Base-by-base conservation (phyloP, 139 green algal species). In the Spirogloea muscicola region DNA sequence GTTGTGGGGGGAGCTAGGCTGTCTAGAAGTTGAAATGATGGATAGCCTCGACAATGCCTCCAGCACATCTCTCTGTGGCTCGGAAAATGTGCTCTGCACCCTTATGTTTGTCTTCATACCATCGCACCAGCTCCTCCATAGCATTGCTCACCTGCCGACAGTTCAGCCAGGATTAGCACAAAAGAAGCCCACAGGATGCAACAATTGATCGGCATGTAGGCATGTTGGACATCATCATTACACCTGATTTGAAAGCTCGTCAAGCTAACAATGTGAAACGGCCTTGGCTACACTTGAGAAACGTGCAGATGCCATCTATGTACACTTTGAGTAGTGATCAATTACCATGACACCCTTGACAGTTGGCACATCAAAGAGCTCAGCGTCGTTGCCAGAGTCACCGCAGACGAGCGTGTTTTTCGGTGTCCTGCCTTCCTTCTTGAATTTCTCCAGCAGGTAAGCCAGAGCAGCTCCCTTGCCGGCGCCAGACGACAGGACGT, bases 301-400 rank as follows among this genome's bases (percentile, higher is more conserved):
- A n/a, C n/a, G n/a, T n/a, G n/a, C n/a, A n/a, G n/a, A n/a, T n/a
- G n/a, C n/a, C n/a, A n/a, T n/a, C n/a, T n/a, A n/a, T n/a, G n/a
- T n/a, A n/a, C n/a, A n/a, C n/a, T n/a, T n/a, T n/a, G n/a, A n/a
- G n/a, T n/a, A n/a, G n/a, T n/a, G n/a, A n/a, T n/a, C n/a, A 49
- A 67, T 58, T 41, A 97, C 92, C 46, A 96, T 87, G 74, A 92
- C 94, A 44, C 89, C 90, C 33, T 82, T 71, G 43, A 94, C 90
- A 10, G 82, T 77, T 0, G 79, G 71, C 44, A 95, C 89, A n/a
- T 84, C 52, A 77, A 96, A 95, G 59, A 97, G 80, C 83, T 97
- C 93, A 0, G 89, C 76, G 69, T 97, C 93, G 77, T 97, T 97
- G 49, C 93, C 93, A 43, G 84, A 92, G 84, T 97, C 93, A 3